These are phyloP conservation scores for Dendrothele bispora DNA, from an alignment of 768 basidiomycete species.

Conservation along the genomic window DNA sequence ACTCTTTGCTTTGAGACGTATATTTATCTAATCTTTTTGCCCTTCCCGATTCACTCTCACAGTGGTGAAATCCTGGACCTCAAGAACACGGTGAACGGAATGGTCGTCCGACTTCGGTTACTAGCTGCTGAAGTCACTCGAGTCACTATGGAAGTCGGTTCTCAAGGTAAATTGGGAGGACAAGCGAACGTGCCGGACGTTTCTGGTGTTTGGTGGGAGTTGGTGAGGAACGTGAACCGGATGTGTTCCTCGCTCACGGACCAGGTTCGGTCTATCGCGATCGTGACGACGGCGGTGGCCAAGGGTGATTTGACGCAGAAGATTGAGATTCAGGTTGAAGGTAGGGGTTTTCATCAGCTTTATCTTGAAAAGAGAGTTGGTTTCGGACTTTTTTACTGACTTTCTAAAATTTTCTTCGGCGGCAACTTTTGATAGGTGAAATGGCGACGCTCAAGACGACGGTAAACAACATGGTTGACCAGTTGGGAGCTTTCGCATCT, in stretches of 20 bases:
- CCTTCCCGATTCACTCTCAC: constrained; percentile 74
- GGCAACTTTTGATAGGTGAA: constrained; percentile 48
- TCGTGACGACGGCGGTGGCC: constrained; percentile 88
- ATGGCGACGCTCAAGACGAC: constrained; percentile 84
- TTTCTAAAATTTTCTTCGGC: not conserved
- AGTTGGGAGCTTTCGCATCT: constrained; percentile 80
- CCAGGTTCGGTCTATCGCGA: constrained; percentile 70
- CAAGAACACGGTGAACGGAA: constrained; percentile 64
- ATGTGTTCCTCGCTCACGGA: constrained; percentile 83
- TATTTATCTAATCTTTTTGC: constrained; percentile 37
- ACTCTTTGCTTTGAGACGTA: not conserved
- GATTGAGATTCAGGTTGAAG: constrained; percentile 87
- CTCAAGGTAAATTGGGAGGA: constrained; percentile 86
- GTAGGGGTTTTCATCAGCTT: constrained; percentile 10
- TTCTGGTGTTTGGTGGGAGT: constrained; percentile 88
- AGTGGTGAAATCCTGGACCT: constrained; percentile 86
- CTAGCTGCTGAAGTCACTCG: constrained; percentile 82
- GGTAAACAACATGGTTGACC: constrained; percentile 95
- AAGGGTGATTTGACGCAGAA: constrained; percentile 90
- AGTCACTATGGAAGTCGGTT: constrained; percentile 84
- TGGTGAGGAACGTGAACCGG: constrained; percentile 77
- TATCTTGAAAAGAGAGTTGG: too few species aligned
- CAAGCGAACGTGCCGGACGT: constrained; percentile 88
- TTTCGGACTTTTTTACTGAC: not conserved
- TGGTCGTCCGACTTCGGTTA: constrained; percentile 52